Percentiles rank a stretch among this genome's conserved stretches.
Conservation (phyloP, 2,329 filamentous ascomycete genomes). For the Anthostomella pinea region DNA sequence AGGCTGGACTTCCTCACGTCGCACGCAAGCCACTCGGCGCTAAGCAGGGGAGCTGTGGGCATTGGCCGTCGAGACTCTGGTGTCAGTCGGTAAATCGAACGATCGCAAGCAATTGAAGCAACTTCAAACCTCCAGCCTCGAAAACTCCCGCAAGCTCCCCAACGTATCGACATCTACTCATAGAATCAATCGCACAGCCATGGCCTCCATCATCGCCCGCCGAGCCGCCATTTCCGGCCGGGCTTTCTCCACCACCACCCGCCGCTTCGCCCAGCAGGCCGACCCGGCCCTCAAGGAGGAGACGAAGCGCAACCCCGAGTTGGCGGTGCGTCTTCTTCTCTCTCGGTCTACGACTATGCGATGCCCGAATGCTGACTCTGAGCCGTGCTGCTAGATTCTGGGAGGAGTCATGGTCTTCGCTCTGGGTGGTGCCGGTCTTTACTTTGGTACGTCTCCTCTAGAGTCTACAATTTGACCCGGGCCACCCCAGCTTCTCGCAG, state of each 20-base stretch:
- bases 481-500: too few species aligned
- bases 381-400: slow-evolving; percentile 66
- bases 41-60: too few species aligned
- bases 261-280: slow-evolving; percentile 41
- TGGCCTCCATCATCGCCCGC: slow-evolving; percentile 57
- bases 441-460: slow-evolving; percentile 61
- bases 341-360: slow-evolving; percentile 22
- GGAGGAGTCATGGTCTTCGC: slow-evolving; percentile 86
- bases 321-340: slow-evolving; percentile 46
- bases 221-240: slow-evolving; percentile 35
- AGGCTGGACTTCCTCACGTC: too few species aligned
- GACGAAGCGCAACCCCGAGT: slow-evolving; percentile 53
- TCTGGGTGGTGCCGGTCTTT: slow-evolving; percentile 85
- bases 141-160: slow-evolving; percentile 3
- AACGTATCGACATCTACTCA: slow-evolving; percentile 8
- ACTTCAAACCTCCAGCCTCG: too few species aligned
- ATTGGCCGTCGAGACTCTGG: too few species aligned
- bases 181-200: slow-evolving; percentile 34
- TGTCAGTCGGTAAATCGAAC: too few species aligned
- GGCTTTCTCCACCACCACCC: slow-evolving; percentile 51
- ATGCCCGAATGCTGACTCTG: slow-evolving; percentile 15
- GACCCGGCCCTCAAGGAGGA: slow-evolving; percentile 52
- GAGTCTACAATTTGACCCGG: slow-evolving; percentile 4
- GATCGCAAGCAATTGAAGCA: too few species aligned
- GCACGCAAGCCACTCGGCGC: too few species aligned